Base-by-base conservation (phyloP, 352 stramenopile species). In the Aphanomyces invadans region DNA sequence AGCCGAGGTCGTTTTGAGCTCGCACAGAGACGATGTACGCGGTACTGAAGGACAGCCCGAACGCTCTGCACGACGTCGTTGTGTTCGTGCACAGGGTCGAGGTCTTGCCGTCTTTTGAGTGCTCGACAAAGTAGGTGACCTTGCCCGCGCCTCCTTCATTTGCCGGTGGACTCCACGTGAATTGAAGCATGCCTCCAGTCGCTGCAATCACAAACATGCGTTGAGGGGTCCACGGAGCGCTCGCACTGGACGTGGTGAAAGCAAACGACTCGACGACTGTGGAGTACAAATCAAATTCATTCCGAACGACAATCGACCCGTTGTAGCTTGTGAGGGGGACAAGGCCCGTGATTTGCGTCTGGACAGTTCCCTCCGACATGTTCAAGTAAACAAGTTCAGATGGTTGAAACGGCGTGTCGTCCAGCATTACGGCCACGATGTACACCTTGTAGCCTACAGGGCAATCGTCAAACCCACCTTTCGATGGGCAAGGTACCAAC, bases 11-110 rank as follows among this genome's bases (percentile, higher is more conserved):
- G 60, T 87, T 88, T 3, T 64, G 32, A 7, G 79, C 73, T 26
- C 62, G 36, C 0, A 86, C 73, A 3, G 59, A 71, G 0, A 81
- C 67, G 15, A 71, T 54, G 31, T 88, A 90, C 0, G 70, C 71
- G 5, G 81, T 87, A n/a, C 71, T 79, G 2, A 73, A 69, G 11
- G 69, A 75, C 11, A 88, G 62, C 2, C 74, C 77, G 46, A 81
- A 87, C 2, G 87, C 19, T 0, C 45, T 68, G 9, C 44, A 55
- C 15, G n/a, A 69, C 36, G 76, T 65, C 0, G 49, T 70, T 3
- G 26, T 10, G 0, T 49, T 56, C 3, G 4, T 28, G 5, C 49
- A 28, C 1, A 60, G 69, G 4, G 66, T 68, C 2, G 74, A 39
- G 0, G 74, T 5, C 0, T 12, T 17, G 3, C 48, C 72, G 45